These are phyloP conservation scores for Wickerhamomyces sp. DNA, from an alignment of 1,139 yeast genomes.

Conservation along the genomic window DNA sequence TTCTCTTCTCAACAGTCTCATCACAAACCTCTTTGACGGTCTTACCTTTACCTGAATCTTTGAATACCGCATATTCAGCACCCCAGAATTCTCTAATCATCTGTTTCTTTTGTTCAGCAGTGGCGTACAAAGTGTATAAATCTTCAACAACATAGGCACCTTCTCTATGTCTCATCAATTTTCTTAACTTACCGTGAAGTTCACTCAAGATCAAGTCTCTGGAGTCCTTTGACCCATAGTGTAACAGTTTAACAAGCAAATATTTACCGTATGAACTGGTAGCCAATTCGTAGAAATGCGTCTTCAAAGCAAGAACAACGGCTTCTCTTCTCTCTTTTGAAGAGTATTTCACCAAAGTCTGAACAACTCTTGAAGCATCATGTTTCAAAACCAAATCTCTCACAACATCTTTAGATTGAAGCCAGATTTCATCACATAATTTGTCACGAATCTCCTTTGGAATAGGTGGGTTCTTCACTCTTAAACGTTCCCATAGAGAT, in stretches of 20 bases:
- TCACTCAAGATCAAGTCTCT: conserved; percentile 74
- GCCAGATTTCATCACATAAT: conserved; percentile 83
- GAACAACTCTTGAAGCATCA: conserved; percentile 95
- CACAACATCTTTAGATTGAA: conserved; percentile 66
- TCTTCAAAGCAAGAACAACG: conserved; percentile 66
- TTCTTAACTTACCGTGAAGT: conserved; percentile 85
- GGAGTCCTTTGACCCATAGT: conserved; percentile 83
- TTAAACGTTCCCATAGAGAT: conserved; percentile 82
- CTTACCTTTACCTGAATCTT: conserved; percentile 62
- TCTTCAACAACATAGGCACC: conserved; percentile 99
- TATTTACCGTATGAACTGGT: conserved; percentile 94
- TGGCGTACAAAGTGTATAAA: conserved; percentile 78
- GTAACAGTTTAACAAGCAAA: conserved; percentile 79
- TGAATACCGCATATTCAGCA: conserved; percentile 89
- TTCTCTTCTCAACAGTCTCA: conserved; percentile 79
- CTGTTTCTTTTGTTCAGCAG: conserved; percentile 79
- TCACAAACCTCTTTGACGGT: conserved; percentile 61
- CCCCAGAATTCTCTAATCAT: conserved; percentile 97
- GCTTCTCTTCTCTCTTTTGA: conserved; percentile 73
- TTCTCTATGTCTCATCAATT: conserved; percentile 93
- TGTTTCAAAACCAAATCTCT: conserved; percentile 89
- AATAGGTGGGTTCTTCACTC: conserved; percentile 81
- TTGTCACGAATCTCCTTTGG: conserved; percentile 75
- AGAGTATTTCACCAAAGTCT: conserved; percentile 84
- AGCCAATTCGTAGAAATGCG: conserved; percentile 76